A percentile compares a stretch with the other conserved stretches of the same genome.
phyloP scores from a whole-genome alignment of 2,329 filamentous ascomycete genomes.

The Clonostachys rosea region DNA sequence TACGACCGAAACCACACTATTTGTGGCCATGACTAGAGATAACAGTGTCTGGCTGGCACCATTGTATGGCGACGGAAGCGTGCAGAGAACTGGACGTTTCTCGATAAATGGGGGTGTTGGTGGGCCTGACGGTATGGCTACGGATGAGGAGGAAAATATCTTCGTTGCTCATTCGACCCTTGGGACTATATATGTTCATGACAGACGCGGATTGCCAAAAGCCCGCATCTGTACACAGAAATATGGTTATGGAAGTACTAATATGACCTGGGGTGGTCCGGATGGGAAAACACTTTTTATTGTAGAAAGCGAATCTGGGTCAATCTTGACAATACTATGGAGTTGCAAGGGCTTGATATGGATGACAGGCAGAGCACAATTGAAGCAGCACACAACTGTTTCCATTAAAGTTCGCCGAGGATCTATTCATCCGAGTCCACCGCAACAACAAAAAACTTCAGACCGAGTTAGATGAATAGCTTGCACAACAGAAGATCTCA shows the following conservation, averaged over 20 bases:
- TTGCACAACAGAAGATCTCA: no score
- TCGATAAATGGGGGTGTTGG: slow-evolving; percentile 4
- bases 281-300: slow-evolving; percentile 1
- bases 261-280: slow-evolving; percentile 1
- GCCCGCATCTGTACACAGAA: neutral
- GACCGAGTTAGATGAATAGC: no score
- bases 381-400: no score
- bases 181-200: slow-evolving; percentile 4
- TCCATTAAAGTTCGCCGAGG: no score
- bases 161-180: slow-evolving; percentile 7
- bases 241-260: neutral
- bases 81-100: slow-evolving; percentile 6
- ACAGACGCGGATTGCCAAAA: neutral
- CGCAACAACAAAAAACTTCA: no score
- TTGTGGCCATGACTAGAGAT: slow-evolving; percentile 7
- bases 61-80: slow-evolving; percentile 6
- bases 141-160: slow-evolving; percentile 5
- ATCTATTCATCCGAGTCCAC: no score
- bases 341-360: neutral
- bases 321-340: neutral
- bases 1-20: neutral
- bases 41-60: slow-evolving; percentile 7
- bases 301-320: slow-evolving; percentile 1
- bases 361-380: no score
- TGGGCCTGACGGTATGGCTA: slow-evolving; percentile 5